A percentile compares a stretch with the other conserved stretches of the same genome.
phyloP scores from a whole-genome alignment of 768 basidiomycete species.

The Boletus rex-veris region DNA sequence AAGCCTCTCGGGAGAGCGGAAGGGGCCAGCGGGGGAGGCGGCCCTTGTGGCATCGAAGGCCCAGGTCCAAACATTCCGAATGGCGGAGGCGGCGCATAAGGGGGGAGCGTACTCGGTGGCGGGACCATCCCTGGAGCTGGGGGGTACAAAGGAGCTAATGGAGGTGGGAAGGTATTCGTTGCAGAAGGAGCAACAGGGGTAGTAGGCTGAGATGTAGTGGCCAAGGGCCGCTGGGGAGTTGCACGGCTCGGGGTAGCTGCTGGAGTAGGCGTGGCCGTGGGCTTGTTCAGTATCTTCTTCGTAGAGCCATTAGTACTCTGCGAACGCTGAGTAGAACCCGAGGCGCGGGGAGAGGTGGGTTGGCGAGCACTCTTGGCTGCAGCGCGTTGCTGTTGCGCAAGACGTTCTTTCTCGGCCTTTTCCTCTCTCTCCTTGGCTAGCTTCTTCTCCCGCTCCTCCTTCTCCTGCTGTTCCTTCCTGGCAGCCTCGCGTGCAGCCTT shows the following conservation, averaged over 20 bases:
- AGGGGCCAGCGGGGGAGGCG: conserved; percentile 47
- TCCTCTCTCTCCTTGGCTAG: conserved; percentile 62
- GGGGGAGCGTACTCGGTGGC: conserved; percentile 46
- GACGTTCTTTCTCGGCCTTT: conserved; percentile 47
- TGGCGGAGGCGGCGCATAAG: conserved; percentile 50
- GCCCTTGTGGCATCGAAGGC: conserved; percentile 43
- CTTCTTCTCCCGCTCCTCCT: conserved; percentile 66
- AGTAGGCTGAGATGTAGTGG: conserved; percentile 41
- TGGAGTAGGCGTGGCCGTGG: conserved; percentile 27
- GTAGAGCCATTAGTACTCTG: conserved; percentile 44
- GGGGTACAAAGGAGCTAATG: conserved; percentile 48
- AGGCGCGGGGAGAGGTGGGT: conserved; percentile 50
- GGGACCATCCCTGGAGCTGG: conserved; percentile 41
- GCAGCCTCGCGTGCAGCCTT: conserved; percentile 40
- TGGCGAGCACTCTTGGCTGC: conserved; percentile 44
- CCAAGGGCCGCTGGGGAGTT: conserved; percentile 35
- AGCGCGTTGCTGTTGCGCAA: conserved; percentile 49
- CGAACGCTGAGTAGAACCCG: conserved; percentile 47
- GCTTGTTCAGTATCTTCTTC: conserved; percentile 65
- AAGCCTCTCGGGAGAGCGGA: conserved; percentile 55
- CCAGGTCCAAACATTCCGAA: conserved; percentile 48
- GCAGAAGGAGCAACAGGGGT: conserved; percentile 37
- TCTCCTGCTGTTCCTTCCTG: conserved; percentile 48
- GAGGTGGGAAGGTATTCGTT: conserved; percentile 41
- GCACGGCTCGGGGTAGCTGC: conserved; percentile 35